Evolutionary conservation across 768 basidiomycete genomes (phyloP).

Genomic region (Udeniomyces megalosporus): DNA sequence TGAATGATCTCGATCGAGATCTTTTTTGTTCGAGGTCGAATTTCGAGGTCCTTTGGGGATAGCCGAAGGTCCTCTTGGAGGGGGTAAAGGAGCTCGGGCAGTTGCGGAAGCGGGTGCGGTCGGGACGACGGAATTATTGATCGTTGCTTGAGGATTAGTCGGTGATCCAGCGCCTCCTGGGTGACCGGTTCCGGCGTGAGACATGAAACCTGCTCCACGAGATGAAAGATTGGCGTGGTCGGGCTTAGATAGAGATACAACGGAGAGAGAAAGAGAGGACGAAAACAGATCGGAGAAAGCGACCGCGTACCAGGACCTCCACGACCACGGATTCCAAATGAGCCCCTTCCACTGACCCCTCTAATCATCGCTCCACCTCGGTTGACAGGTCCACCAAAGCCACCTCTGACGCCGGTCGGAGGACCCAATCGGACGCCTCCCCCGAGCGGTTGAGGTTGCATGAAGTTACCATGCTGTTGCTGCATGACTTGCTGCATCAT

Average conservation of each 20-base stretch:
- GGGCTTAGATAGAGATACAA: too few species aligned
- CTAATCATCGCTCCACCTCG: not conserved
- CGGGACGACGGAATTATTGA: too few species aligned
- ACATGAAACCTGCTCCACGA: not conserved
- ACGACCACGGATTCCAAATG: not conserved
- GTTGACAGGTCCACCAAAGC: not conserved
- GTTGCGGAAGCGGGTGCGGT: too few species aligned
- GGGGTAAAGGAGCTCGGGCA: not conserved
- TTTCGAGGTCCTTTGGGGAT: constrained; percentile 1
- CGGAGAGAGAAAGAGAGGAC: not conserved
- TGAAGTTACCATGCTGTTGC: not conserved
- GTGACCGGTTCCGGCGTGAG: not conserved
- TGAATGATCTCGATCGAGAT: constrained; percentile 12
- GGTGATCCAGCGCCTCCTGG: too few species aligned
- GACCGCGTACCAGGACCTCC: not conserved
- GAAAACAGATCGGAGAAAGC: not conserved
- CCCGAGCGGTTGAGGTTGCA: not conserved
- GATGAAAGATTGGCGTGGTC: too few species aligned
- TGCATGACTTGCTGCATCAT: constrained; percentile 3
- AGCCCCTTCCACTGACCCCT: not conserved
- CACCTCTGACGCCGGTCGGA: not conserved
- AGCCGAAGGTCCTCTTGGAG: not conserved
- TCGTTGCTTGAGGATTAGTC: too few species aligned
- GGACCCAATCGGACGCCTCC: not conserved
- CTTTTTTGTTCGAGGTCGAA: constrained; percentile 2